Percentiles rank a stretch among this genome's conserved stretches.
These are phyloP conservation scores for Ustilago vetiveriae DNA, from an alignment of 1,284 basidiomycete genomes.

Conservation along the genomic window DNA sequence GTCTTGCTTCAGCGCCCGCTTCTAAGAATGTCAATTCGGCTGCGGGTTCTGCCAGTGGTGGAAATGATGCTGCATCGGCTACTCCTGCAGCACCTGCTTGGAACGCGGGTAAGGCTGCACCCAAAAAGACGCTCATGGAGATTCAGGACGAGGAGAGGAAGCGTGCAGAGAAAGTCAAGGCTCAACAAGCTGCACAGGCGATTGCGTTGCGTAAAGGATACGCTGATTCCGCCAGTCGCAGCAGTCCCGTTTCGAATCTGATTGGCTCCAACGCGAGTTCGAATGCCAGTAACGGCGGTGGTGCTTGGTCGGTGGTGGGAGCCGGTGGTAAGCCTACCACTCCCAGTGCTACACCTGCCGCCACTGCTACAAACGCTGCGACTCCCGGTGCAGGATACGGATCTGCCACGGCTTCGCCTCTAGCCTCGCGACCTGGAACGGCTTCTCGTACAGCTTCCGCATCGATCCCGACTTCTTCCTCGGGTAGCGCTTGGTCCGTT, in stretches of 20 bases:
- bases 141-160: constrained; percentile 95
- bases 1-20: constrained; percentile 67
- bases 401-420: constrained; percentile 58
- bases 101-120: constrained; percentile 54
- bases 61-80: constrained; percentile 77
- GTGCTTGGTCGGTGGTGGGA: constrained; percentile 87
- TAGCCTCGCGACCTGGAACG: background rate
- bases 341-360: constrained; percentile 31
- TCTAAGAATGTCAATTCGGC: constrained; percentile 60
- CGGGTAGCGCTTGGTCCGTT: constrained; percentile 25
- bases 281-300: constrained; percentile 66
- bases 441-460: constrained; percentile 12
- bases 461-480: constrained; percentile 1
- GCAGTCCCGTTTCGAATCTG: constrained; percentile 10
- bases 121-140: constrained; percentile 96
- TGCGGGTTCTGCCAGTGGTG: constrained; percentile 71
- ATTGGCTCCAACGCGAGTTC: constrained; percentile 70
- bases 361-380: constrained; percentile 20
- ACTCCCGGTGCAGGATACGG: constrained; percentile 18
- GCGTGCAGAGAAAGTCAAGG: constrained; percentile 70
- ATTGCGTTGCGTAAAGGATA: constrained; percentile 73
- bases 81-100: constrained; percentile 65
- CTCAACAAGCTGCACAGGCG: constrained; percentile 69
- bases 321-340: constrained; percentile 75
- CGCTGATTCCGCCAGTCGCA: constrained; percentile 74